Evolutionary conservation across 106 monocot genomes (phyloP), one percentile per base, ranked within the genome.

Genomic region (Cymbidium sinense): DNA sequence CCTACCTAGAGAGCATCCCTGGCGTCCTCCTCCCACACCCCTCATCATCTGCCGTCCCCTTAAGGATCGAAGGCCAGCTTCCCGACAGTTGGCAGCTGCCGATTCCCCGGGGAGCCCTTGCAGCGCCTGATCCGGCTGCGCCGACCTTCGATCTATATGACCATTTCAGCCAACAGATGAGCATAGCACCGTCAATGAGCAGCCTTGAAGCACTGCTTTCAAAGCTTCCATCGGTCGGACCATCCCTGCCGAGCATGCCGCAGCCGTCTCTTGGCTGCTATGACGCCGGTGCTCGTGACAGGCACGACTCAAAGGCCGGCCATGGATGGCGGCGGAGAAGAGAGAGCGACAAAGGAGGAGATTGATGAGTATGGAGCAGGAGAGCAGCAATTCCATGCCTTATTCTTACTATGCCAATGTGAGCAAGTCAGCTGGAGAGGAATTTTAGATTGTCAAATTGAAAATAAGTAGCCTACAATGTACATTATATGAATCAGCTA

Each of bases 21-120:
- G 99, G 99, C 11, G 92, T 99, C 28, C 84, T 99, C 70, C 89
- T 99, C 8, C 99, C 99, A 0, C 99, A 99, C 80, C 95, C 99
- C 0, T 99, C 99, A 2, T 87, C 95, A 23, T 43, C 89, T 0
- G 73, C 83, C 47, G 84, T 85, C 77, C 86, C 93, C 1, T 74
- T 78, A 76, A 82, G 74, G 43, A n/a, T 82, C 11, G 76, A 81
- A 36, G 79, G 47, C 0, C 67, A 67, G 67, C 7, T 20, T 3
- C 31, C 33, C 34, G 20, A 28, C 3, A 18, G n/a, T 58, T 87
- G 84, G 89, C 80, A 67, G 51, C 33, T 19, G 11, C n/a, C 73
- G 25, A 15, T 47, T 6, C 58, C 58, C 7, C 17, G 8, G 9
- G 50, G n/a, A 19, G 21, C 76, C 27, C 70, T 80, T 30, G 33